Evolutionary conservation across 805 yeast genomes (phyloP).

Genomic region (Brettanomyces sp.): DNA sequence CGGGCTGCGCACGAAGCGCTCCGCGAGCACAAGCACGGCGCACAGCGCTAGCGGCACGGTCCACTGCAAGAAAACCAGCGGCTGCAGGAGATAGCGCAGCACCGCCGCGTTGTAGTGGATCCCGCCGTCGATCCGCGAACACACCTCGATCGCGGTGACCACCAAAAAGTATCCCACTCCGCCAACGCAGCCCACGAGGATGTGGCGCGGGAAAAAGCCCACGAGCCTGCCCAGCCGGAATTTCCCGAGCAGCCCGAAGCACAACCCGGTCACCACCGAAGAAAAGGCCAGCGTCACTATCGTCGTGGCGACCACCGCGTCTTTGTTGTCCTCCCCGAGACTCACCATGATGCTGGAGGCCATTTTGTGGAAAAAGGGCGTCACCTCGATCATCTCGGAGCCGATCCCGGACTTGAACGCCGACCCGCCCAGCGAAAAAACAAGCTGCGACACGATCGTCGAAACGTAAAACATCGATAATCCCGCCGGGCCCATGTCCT

Average conservation of each 20-base stretch:
- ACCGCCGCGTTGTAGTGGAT: conserved; percentile 55
- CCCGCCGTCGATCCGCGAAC: conserved; percentile 72
- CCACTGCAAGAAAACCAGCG: conserved; percentile 53
- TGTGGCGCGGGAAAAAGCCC: conserved; percentile 94
- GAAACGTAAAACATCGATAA: conserved; percentile 90
- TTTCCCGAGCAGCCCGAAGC: conserved; percentile 70
- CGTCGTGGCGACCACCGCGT: conserved; percentile 71
- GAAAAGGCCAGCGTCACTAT: conserved; percentile 77
- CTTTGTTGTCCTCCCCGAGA: conserved; percentile 36
- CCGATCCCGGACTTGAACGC: conserved; percentile 89
- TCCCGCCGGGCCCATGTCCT: conserved; percentile 79
- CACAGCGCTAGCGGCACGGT: conserved; percentile 60
- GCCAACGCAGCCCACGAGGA: conserved; percentile 93
- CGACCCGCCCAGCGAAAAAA: conserved; percentile 84
- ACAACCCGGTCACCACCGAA: conserved; percentile 77
- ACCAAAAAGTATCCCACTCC: conserved; percentile 94
- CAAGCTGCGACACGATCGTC: conserved; percentile 81
- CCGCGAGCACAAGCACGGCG: conserved; percentile 46
- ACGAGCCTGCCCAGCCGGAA: conserved; percentile 76
- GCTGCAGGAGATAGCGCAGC: conserved; percentile 35
- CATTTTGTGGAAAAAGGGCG: conserved; percentile 96
- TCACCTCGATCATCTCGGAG: conserved; percentile 98
- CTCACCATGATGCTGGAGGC: conserved; percentile 55
- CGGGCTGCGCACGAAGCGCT: conserved; percentile 51
- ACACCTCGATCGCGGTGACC: conserved; percentile 85